Evolutionary conservation across 345 rosid genomes (phyloP), one percentile per base, ranked within the genome.

Genomic region (Citrus sp.): DNA sequence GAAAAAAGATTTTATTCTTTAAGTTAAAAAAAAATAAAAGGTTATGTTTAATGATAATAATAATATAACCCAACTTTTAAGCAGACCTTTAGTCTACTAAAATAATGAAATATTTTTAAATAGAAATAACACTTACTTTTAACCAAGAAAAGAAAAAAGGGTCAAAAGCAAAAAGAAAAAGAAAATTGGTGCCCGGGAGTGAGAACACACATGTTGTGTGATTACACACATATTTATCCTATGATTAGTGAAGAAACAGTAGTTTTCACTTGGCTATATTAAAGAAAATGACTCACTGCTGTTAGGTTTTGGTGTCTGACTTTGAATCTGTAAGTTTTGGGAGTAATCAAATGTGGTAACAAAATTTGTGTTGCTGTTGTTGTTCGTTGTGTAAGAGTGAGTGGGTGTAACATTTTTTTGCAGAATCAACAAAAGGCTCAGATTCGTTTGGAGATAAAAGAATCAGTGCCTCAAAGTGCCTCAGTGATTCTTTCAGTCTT

Each of bases 401-500:
- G 51, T 46, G 78, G 65, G 46, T n/a, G 34, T 14, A 27, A 16
- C 3, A 14, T 12, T 12, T 34, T 34, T 51, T 2, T 54, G 79
- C 72, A 55, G 79, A 54, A 67, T 65, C 54, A 66, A 32, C 27
- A 4, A 27, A 16, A 49, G 46, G 70, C 63, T 65, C 77, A 56
- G 67, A 80, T 80, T 81, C 80, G 60, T 76, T 74, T 80, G 37
- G 35, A 56, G 82, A 80, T 85, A 70, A 68, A 24, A 61, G 88
- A 87, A 79, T 82, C 82, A 35, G 66, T 72, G 83, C 73, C 82
- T 77, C 70, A 81, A 68, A 35, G 66, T 72, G 83, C 73, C 82
- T 77, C 70, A 81, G 65, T 59, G 83, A 83, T 88, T 85, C 92
- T 78, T 62, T 79, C 66, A 56, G 86, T 74, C 87, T 88, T 91